phyloP scores from a whole-genome alignment of 1,284 basidiomycete species.

The Ceratobasidium sp. region DNA sequence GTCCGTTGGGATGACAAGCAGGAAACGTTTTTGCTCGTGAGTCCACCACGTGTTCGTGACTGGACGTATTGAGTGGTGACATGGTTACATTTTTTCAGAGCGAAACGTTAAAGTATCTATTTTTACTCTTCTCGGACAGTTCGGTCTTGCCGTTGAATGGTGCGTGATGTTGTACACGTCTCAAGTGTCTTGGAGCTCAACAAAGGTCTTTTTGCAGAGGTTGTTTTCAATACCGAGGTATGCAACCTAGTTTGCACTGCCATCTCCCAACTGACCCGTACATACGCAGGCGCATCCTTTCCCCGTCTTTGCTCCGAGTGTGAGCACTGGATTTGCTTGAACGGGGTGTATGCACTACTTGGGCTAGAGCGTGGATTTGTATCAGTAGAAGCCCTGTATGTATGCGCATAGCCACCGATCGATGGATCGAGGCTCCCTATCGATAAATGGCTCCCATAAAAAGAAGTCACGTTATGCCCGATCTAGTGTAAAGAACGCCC shows the following conservation, averaged over 20 bases:
- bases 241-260: conserved; percentile 49
- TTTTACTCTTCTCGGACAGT: conserved; percentile 85
- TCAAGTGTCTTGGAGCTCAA: not conserved
- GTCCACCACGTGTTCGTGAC: conserved; percentile 50
- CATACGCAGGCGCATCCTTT: conserved; percentile 69
- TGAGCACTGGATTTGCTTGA: conserved; percentile 65
- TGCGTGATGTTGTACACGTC: conserved; percentile 55
- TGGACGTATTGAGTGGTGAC: not conserved
- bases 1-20: conserved; percentile 84
- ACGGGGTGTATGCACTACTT: not conserved
- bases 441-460: conserved; percentile 9
- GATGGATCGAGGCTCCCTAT: conserved; percentile 37
- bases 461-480: conserved; percentile 28
- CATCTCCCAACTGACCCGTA: not conserved
- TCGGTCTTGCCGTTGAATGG: conserved; percentile 76
- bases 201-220: conserved; percentile 61
- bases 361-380: not conserved
- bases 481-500: conserved; percentile 9
- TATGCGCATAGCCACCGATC: conserved; percentile 41
- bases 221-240: conserved; percentile 94
- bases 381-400: not conserved
- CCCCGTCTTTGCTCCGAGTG: conserved; percentile 68
- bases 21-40: conserved; percentile 91
- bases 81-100: conserved; percentile 60
- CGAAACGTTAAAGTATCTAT: conserved; percentile 95